phyloP scores from a whole-genome alignment of 2,329 filamentous ascomycete genomes.

The Claviceps sp. region DNA sequence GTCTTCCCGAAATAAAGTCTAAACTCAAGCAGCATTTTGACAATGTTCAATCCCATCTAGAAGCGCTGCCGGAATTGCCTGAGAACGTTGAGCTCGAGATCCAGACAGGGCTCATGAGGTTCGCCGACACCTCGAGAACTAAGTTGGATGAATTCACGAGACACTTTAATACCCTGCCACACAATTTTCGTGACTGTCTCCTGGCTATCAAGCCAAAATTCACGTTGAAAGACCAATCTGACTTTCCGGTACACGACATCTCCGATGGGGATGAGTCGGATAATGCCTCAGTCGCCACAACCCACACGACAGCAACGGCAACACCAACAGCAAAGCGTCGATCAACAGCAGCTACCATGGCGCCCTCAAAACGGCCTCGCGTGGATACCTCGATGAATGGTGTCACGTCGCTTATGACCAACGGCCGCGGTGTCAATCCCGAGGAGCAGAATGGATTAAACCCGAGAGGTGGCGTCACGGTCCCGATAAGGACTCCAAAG shows the following conservation, averaged over 20 bases:
- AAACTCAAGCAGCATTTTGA: conserved; percentile 37
- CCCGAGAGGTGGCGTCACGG: neutral
- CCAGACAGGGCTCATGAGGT: conserved; percentile 41
- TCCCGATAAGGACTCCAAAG: conserved; percentile 6
- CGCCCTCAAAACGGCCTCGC: conserved; percentile 22
- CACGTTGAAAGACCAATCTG: conserved; percentile 24
- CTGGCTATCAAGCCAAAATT: conserved; percentile 33
- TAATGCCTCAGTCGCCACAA: conserved; percentile 12
- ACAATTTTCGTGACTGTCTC: conserved; percentile 36
- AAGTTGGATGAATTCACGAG: conserved; percentile 33
- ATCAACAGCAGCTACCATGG: conserved; percentile 13
- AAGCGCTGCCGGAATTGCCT: conserved; percentile 51
- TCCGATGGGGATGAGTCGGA: conserved; percentile 25
- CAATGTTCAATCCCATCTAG: conserved; percentile 40
- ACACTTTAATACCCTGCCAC: conserved; percentile 31
- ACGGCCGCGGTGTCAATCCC: conserved; percentile 20
- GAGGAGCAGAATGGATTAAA: conserved; percentile 21
- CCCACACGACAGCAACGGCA: conserved; percentile 10
- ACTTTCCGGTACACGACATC: conserved; percentile 24
- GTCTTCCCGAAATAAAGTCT: conserved; percentile 38
- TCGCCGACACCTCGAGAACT: conserved; percentile 41
- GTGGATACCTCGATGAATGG: conserved; percentile 9
- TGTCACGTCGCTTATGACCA: conserved; percentile 2
- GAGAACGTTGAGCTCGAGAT: conserved; percentile 55
- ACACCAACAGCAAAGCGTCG: conserved; percentile 19